phyloP scores from a whole-genome alignment of 2,329 filamentous ascomycete genomes.

The Diplocarpon mali region DNA sequence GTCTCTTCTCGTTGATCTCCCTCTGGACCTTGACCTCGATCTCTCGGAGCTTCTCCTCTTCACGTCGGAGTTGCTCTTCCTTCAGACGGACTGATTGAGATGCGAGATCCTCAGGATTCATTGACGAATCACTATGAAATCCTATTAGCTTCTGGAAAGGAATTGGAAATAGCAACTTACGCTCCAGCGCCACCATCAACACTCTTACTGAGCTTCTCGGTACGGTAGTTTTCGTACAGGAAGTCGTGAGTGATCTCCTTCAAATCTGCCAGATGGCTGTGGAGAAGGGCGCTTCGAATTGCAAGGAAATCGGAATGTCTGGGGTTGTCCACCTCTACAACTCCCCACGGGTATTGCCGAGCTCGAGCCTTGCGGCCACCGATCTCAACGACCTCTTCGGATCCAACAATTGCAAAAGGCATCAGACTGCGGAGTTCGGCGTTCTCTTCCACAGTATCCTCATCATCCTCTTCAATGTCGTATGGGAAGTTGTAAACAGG shows the following conservation, averaged over 20 bases:
- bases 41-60: conserved; percentile 99
- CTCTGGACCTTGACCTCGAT: conserved; percentile 99
- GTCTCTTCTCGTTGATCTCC: conserved; percentile 99
- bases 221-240: conserved; percentile 99
- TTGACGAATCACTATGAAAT: conserved; percentile 61
- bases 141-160: conserved; percentile 26
- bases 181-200: conserved; percentile 81
- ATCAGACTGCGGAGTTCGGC: conserved; percentile 93
- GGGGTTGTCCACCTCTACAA: conserved; percentile 98
- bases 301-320: conserved; percentile 97
- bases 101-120: conserved; percentile 96
- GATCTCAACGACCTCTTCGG: conserved; percentile 90
- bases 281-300: conserved; percentile 88
- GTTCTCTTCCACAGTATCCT: conserved; percentile 98
- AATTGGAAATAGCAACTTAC: conserved; percentile 46
- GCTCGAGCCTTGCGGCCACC: conserved; percentile 86
- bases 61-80: conserved; percentile 97
- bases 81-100: conserved; percentile 97
- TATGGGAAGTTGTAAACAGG: conserved; percentile 99
- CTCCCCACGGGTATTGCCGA: conserved; percentile 96
- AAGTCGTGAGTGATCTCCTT: conserved; percentile 99
- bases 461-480: conserved; percentile 98
- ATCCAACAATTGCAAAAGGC: conserved; percentile 98
- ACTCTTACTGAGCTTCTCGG: conserved; percentile 99
- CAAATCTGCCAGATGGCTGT: conserved; percentile 94